Evolutionary conservation across 805 yeast species (phyloP), one percentile per base, ranked within the genome.

Genomic region (Kluyveromyces nonfermentans): DNA sequence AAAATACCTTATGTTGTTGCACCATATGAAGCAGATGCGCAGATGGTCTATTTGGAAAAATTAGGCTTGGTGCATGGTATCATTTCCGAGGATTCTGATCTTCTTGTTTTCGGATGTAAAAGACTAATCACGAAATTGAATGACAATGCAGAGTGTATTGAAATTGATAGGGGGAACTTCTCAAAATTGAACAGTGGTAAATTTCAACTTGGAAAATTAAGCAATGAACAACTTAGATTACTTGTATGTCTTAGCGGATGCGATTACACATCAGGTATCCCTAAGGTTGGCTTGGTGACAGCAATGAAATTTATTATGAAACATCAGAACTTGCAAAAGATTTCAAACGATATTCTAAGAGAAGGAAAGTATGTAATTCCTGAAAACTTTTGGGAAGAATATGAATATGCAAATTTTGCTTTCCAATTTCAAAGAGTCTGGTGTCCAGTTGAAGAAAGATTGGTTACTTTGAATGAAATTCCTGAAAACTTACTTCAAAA

Each of bases 11-110:
- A 76, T 54, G 75, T 93, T 7, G 98, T 93, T 7, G 97, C 99
- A 0, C 99, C 99, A 0, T 93, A 87, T 59, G 99, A 93, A 65
- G 98, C 98, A 0, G 99, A 93, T 61, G 83, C 98, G 1, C 98
- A 93, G 62, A 77, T 93, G 83, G 97, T 89, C 8, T 87, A 80
- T 55, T 70, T 93, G 35, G 97, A 90, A 58, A 75, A 77, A 46
- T 50, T 64, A 0, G 90, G 90, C 0, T 42, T 78, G 1, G 90
- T 87, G 5, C 82, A 87, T 48, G 97, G 90, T 0, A 85, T 93
- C 5, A 71, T 93, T 7, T 82, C 95, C 35, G 99, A 93, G 57
- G 99, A 93, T 59, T 88, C 97, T 0, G 99, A 93, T 65, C 69
- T 93, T 50, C 67, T 93, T 18, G 73, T 93, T 1, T 93, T 90